phyloP scores from a whole-genome alignment of 352 stramenopile genomes.

The Pythium phragmitis region DNA sequence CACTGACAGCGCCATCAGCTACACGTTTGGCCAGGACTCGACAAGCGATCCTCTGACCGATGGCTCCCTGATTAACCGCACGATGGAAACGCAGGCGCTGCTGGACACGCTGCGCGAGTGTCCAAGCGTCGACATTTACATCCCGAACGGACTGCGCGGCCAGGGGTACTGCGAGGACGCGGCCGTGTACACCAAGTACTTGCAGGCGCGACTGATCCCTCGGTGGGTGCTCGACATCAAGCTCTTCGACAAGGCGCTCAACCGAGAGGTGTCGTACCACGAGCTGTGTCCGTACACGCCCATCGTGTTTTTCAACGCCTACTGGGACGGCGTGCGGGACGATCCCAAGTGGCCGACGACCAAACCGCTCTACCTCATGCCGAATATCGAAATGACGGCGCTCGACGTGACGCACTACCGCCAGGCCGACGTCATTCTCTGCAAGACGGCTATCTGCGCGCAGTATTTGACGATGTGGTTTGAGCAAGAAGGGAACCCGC shows the following conservation, averaged over 20 bases:
- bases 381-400: constrained; percentile 52
- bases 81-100: constrained; percentile 22
- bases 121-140: constrained; percentile 63
- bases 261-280: constrained; percentile 31
- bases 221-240: constrained; percentile 31
- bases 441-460: constrained; percentile 57
- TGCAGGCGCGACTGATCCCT: constrained; percentile 31
- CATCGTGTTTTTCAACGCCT: constrained; percentile 40
- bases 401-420: constrained; percentile 45
- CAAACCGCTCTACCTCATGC: constrained; percentile 38
- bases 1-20: constrained; percentile 40
- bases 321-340: constrained; percentile 29
- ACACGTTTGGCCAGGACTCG: not conserved
- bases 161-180: constrained; percentile 76
- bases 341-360: constrained; percentile 22
- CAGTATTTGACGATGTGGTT: constrained; percentile 50
- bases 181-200: constrained; percentile 52
- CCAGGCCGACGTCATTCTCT: constrained; percentile 49
- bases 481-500: constrained; percentile 53
- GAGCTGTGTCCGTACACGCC: constrained; percentile 36
- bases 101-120: constrained; percentile 49
- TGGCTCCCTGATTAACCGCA: constrained; percentile 17
- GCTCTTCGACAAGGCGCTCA: constrained; percentile 14
- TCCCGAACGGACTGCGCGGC: constrained; percentile 38
- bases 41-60: constrained; percentile 4